Conservation (phyloP, 768 basidiomycete species). For the Trametes cinnabarina region DNA sequence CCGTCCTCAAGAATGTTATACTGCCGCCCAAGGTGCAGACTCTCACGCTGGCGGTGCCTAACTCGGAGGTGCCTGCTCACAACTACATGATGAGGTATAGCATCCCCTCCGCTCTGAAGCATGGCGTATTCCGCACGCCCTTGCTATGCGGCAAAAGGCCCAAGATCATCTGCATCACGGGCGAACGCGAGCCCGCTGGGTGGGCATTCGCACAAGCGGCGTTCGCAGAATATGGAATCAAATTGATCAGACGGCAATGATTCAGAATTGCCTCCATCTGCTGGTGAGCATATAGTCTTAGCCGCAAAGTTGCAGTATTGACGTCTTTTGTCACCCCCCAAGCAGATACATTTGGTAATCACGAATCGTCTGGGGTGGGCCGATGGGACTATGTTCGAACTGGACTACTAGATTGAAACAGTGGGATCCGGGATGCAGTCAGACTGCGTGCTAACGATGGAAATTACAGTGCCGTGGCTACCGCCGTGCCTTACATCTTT, state of each 20-base stretch:
- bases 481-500: too few species aligned
- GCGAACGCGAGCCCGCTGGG: background rate
- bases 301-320: too few species aligned
- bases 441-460: too few species aligned
- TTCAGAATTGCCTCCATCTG: background rate
- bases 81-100: background rate
- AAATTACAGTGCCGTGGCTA: too few species aligned
- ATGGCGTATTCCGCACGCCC: background rate
- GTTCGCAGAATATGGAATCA: too few species aligned
- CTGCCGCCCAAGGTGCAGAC: conserved; percentile 2
- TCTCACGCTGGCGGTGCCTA: background rate
- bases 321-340: too few species aligned
- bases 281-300: too few species aligned
- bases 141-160: background rate
- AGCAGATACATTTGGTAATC: too few species aligned
- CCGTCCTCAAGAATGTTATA: background rate
- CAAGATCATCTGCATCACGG: background rate
- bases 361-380: too few species aligned
- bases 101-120: background rate
- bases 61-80: conserved; percentile 32
- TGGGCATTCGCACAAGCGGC: background rate
- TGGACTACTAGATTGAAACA: too few species aligned
- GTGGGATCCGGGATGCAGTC: too few species aligned
- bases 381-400: too few species aligned
- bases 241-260: background rate